Conservation (phyloP, 2,329 filamentous ascomycete genomes). For the Gnomoniopsis sp. region DNA sequence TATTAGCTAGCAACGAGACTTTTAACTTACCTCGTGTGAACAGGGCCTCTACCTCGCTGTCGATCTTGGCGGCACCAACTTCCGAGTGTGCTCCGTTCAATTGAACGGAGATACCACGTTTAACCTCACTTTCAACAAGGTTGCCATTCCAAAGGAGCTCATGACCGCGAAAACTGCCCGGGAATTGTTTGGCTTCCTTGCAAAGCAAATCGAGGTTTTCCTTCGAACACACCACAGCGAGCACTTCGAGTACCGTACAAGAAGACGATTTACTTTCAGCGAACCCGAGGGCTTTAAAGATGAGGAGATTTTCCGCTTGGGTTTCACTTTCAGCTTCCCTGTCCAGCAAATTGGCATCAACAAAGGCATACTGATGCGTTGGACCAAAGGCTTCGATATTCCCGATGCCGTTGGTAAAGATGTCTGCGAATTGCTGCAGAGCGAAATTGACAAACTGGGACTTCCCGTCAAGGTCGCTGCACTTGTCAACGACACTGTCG, state of each 20-base stretch:
- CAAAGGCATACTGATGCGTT: conserved; percentile 88
- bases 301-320: conserved; percentile 82
- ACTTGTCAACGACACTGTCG: conserved; percentile 95
- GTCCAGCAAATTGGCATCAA: conserved; percentile 94
- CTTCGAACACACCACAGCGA: conserved; percentile 83
- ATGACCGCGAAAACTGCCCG: conserved; percentile 86
- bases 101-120: conserved; percentile 95
- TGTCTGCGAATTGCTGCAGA: conserved; percentile 85
- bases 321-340: conserved; percentile 99
- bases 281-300: conserved; percentile 59
- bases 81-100: conserved; percentile 92
- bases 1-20: neutral
- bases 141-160: conserved; percentile 81
- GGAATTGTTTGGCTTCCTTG: conserved; percentile 89
- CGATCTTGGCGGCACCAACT: conserved; percentile 97
- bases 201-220: conserved; percentile 87
- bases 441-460: conserved; percentile 79
- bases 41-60: conserved; percentile 94
- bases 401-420: conserved; percentile 92
- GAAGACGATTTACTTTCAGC: conserved; percentile 59
- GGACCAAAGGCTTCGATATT: conserved; percentile 99
- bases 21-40: neutral
- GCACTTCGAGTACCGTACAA: conserved; percentile 71
- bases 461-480: conserved; percentile 94
- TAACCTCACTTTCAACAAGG: conserved; percentile 88